phyloP scores from a whole-genome alignment of 148 eudicot species.

The Diospyros lotus region DNA sequence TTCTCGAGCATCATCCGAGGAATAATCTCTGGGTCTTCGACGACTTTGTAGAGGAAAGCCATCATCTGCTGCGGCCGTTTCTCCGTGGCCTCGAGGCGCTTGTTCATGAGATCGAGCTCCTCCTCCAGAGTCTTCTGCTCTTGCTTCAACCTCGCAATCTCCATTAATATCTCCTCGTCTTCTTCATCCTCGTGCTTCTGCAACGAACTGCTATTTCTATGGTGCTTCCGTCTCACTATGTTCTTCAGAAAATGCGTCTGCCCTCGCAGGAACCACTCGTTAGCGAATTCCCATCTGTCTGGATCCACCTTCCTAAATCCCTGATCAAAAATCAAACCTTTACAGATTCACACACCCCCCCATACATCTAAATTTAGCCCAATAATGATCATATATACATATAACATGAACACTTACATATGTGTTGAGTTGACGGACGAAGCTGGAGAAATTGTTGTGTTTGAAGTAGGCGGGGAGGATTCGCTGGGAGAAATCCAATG shows the following conservation, averaged over 20 bases:
- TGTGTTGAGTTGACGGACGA: constrained; percentile 86
- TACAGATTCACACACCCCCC: background rate
- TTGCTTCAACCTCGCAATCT: constrained; percentile 51
- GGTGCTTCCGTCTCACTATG: constrained; percentile 47
- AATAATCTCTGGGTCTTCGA: constrained; percentile 61
- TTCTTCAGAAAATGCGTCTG: constrained; percentile 58
- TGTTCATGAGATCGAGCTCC: constrained; percentile 55
- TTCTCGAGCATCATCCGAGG: constrained; percentile 51
- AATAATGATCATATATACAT: background rate
- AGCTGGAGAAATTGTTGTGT: constrained; percentile 88
- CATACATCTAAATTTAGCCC: background rate
- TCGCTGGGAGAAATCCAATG: constrained; percentile 54
- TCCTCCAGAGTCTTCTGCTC: constrained; percentile 59
- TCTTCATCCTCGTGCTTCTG: constrained; percentile 24
- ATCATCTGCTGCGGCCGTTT: constrained; percentile 85
- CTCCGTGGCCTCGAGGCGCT: constrained; percentile 65
- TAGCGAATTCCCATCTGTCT: constrained; percentile 71
- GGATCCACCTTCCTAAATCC: constrained; percentile 69
- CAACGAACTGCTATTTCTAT: background rate
- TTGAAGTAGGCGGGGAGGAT: constrained; percentile 65
- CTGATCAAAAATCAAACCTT: constrained; percentile 16
- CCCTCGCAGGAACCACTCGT: constrained; percentile 66
- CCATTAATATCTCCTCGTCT: constrained; percentile 34
- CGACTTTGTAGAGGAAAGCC: constrained; percentile 58
- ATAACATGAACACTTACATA: constrained; percentile 39